Conservation (phyloP, 805 yeast species). For the Saturnispora zaruensis region DNA sequence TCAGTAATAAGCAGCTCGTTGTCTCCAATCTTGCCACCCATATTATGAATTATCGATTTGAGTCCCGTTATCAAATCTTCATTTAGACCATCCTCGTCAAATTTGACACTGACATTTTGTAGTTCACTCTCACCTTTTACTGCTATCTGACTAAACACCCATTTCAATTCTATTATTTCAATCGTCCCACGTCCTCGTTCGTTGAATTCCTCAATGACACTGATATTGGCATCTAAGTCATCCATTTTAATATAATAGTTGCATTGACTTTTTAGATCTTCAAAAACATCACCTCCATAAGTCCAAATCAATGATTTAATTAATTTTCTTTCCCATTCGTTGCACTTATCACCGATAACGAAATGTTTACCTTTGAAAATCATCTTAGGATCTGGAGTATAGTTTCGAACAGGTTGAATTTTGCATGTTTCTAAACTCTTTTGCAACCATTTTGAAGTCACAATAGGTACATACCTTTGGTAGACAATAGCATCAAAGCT, state of each 20-base stretch:
- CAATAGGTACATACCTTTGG: constrained; percentile 54
- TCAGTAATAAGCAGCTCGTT: neutral
- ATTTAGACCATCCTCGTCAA: neutral
- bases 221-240: constrained; percentile 41
- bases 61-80: neutral
- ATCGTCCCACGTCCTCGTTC: constrained; percentile 32
- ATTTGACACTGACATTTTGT: neutral
- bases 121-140: constrained; percentile 35
- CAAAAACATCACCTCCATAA: constrained; percentile 69
- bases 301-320: constrained; percentile 59
- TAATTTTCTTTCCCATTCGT: neutral
- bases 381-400: constrained; percentile 62
- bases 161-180: constrained; percentile 62
- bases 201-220: constrained; percentile 22
- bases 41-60: neutral
- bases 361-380: constrained; percentile 57
- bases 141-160: constrained; percentile 37
- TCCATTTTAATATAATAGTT: constrained; percentile 63
- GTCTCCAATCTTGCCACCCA: neutral
- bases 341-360: constrained; percentile 33
- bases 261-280: constrained; percentile 55
- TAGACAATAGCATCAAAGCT: constrained; percentile 38
- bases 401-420: constrained; percentile 45
- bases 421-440: constrained; percentile 36
- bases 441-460: constrained; percentile 51